Evolutionary conservation across 495 filamentous ascomycete genomes (phyloP).

Genomic region (Podospora pseudoanserina): DNA sequence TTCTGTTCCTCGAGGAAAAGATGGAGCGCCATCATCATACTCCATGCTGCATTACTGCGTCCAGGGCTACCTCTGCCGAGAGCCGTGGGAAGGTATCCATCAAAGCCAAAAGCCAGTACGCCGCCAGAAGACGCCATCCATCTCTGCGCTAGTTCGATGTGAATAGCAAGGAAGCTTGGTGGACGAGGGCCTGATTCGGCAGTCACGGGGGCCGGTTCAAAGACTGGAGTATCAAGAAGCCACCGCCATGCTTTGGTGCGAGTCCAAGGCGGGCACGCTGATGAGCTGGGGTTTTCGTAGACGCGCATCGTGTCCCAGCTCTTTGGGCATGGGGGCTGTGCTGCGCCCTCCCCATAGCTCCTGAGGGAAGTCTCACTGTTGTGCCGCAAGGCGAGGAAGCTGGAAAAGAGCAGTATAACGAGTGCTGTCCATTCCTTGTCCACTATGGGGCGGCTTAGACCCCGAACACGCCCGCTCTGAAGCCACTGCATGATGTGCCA

Average conservation of each 20-base stretch:
- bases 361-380: slow-evolving; percentile 19
- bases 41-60: slow-evolving; percentile 59
- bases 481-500: slow-evolving; percentile 74
- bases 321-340: slow-evolving; percentile 14
- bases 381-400: slow-evolving; percentile 40
- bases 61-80: slow-evolving; percentile 48
- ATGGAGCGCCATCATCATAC: slow-evolving; percentile 74
- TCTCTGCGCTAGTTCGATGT: slow-evolving; percentile 42
- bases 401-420: slow-evolving; percentile 63
- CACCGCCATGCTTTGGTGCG: slow-evolving; percentile 67
- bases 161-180: slow-evolving; percentile 41
- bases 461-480: slow-evolving; percentile 44
- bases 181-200: slow-evolving; percentile 26
- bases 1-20: slow-evolving; percentile 85
- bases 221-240: slow-evolving; percentile 56
- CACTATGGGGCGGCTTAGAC: slow-evolving; percentile 22
- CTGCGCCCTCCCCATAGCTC: background rate
- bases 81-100: slow-evolving; percentile 63
- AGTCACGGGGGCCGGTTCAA: slow-evolving; percentile 12
- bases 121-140: slow-evolving; percentile 59
- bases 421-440: slow-evolving; percentile 77
- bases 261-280: slow-evolving; percentile 63
- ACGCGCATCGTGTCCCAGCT: slow-evolving; percentile 41
- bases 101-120: slow-evolving; percentile 44
- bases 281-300: slow-evolving; percentile 43